Evolutionary conservation across 2,329 filamentous ascomycete species (phyloP).

Genomic region (Leptographium radiaticola): DNA sequence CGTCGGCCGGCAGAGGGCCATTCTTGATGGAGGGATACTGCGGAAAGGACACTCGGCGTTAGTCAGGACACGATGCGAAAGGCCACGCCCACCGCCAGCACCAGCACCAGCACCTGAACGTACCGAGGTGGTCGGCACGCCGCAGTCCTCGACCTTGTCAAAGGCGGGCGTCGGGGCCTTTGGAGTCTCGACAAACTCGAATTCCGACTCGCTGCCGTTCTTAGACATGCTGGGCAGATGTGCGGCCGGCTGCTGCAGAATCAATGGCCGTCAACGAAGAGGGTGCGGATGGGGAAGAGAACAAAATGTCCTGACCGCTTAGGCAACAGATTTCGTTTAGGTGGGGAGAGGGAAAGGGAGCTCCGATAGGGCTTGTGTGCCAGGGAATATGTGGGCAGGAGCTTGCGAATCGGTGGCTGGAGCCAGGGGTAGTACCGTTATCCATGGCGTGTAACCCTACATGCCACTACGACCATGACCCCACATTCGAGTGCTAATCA

Average conservation of each 20-base stretch:
- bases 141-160: slow-evolving; percentile 39
- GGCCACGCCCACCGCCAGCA: neutral
- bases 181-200: slow-evolving; percentile 52
- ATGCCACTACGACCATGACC: neutral
- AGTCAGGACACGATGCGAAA: slow-evolving; percentile 5
- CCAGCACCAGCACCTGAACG: slow-evolving; percentile 12
- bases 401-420: neutral
- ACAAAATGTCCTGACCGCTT: neutral
- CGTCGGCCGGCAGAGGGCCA: slow-evolving; percentile 84
- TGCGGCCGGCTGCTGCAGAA: neutral
- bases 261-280: neutral
- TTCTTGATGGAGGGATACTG: slow-evolving; percentile 91
- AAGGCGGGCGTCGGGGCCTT: slow-evolving; percentile 34
- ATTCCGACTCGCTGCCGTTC: slow-evolving; percentile 38
- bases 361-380: slow-evolving; percentile 1
- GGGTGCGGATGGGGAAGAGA: neutral
- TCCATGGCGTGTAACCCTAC: too few relatives aligned
- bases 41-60: slow-evolving; percentile 4
- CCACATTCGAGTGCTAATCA: neutral
- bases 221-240: slow-evolving; percentile 31
- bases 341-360: neutral
- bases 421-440: neutral
- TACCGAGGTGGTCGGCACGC: slow-evolving; percentile 42
- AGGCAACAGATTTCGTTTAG: neutral
- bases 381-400: neutral